Evolutionary conservation across 164 flowering plant genomes (phyloP).

Genomic region (Aristolochia contorta): DNA sequence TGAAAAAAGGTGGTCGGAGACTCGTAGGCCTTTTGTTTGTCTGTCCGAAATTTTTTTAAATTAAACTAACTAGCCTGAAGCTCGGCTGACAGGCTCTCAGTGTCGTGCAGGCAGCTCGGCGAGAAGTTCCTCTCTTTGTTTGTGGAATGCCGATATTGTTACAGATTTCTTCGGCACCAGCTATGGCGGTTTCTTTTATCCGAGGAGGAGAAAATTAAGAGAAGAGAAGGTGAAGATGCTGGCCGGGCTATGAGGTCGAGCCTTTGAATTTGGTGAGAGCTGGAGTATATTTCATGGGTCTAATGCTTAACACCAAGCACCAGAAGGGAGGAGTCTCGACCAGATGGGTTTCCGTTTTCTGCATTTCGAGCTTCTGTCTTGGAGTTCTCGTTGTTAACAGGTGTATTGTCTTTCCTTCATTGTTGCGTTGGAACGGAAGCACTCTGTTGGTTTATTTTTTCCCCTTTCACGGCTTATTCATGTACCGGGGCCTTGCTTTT

Average conservation of each 20-base stretch:
- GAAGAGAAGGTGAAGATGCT: not conserved
- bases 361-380: conserved; percentile 70
- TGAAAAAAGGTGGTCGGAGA: not conserved
- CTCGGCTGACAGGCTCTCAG: not conserved
- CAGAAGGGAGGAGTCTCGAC: conserved; percentile 45
- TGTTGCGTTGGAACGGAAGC: not conserved
- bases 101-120: not conserved
- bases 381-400: conserved; percentile 68
- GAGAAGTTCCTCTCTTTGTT: not conserved
- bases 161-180: not conserved
- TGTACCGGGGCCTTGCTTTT: not conserved
- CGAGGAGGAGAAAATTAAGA: not conserved
- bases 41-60: not conserved
- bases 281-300: conserved; percentile 15
- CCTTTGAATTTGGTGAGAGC: not conserved
- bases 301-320: conserved; percentile 23
- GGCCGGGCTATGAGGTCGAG: conserved; percentile 5
- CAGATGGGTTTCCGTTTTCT: conserved; percentile 58
- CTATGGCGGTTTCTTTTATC: not conserved
- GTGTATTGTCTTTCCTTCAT: conserved; percentile 23
- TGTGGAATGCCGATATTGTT: not conserved
- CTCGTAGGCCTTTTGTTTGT: not conserved
- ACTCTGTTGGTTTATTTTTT: not conserved
- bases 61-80: not conserved
- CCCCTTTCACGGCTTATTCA: not conserved